These are phyloP conservation scores for Pythium dissotocum DNA, from an alignment of 352 stramenopile species.

Conservation along the genomic window DNA sequence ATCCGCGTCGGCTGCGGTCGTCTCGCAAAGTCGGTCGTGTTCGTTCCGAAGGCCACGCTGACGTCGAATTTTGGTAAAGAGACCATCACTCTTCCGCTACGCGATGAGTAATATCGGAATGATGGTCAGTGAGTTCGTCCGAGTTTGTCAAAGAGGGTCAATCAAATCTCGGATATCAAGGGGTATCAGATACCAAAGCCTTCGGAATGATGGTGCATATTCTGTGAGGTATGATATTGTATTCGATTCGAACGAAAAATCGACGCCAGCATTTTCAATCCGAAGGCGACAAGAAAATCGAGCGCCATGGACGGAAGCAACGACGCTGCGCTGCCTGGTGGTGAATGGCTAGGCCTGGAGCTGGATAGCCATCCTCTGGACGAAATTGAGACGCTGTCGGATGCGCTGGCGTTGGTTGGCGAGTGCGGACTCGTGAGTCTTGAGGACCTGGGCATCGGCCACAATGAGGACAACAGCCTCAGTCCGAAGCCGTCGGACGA, in stretches of 20 bases:
- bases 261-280: too few relatives aligned
- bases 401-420: background rate
- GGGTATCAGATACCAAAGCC: too few relatives aligned
- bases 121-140: too few relatives aligned
- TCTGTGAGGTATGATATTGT: background rate
- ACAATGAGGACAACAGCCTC: background rate
- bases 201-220: background rate
- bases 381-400: background rate
- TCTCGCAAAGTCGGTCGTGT: too few relatives aligned
- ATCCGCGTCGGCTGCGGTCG: too few relatives aligned
- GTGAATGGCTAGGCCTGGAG: background rate
- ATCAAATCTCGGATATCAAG: background rate
- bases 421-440: constrained; percentile 3
- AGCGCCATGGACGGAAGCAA: background rate
- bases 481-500: background rate
- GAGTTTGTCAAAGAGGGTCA: too few relatives aligned
- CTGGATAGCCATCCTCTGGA: background rate
- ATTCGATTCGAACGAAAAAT: too few relatives aligned
- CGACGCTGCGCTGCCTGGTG: background rate
- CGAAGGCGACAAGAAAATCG: background rate
- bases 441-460: background rate
- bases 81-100: background rate
- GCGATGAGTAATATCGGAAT: too few relatives aligned
- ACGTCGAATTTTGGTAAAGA: background rate
- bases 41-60: too few relatives aligned